These are phyloP conservation scores for Botrytis sinoallii DNA, from an alignment of 2,329 filamentous ascomycete species.

Conservation along the genomic window DNA sequence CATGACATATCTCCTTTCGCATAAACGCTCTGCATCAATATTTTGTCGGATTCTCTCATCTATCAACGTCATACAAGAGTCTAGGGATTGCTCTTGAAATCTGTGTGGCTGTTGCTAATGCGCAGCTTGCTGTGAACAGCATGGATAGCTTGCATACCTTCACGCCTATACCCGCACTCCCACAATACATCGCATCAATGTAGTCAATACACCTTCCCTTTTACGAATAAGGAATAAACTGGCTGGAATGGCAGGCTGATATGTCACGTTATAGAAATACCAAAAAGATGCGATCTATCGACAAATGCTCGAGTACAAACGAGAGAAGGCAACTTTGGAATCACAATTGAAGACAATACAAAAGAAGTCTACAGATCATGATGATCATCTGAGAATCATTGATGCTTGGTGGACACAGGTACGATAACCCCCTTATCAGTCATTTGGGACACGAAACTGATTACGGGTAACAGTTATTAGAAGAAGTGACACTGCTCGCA, in stretches of 20 bases:
- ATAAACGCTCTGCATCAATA: constrained; percentile 21
- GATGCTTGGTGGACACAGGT: constrained; percentile 96
- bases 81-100: constrained; percentile 27
- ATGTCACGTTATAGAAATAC: constrained; percentile 59
- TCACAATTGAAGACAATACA: constrained; percentile 75
- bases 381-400: constrained; percentile 86
- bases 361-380: constrained; percentile 76
- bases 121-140: constrained; percentile 46
- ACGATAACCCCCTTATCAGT: constrained; percentile 37
- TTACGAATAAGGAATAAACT: constrained; percentile 36
- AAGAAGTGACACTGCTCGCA: constrained; percentile 61
- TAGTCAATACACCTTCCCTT: constrained; percentile 20
- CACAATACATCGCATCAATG: constrained; percentile 24
- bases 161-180: constrained; percentile 28
- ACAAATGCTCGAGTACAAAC: constrained; percentile 97
- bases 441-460: constrained; percentile 11
- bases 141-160: constrained; percentile 40
- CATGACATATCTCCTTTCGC: constrained; percentile 15
- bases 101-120: constrained; percentile 43
- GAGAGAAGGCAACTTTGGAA: constrained; percentile 80
- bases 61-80: constrained; percentile 27
- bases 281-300: constrained; percentile 96
- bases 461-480: constrained; percentile 49
- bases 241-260: constrained; percentile 41
- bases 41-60: constrained; percentile 18